Evolutionary conservation across 805 yeast species (phyloP).

Genomic region (Candida mattraensis): DNA sequence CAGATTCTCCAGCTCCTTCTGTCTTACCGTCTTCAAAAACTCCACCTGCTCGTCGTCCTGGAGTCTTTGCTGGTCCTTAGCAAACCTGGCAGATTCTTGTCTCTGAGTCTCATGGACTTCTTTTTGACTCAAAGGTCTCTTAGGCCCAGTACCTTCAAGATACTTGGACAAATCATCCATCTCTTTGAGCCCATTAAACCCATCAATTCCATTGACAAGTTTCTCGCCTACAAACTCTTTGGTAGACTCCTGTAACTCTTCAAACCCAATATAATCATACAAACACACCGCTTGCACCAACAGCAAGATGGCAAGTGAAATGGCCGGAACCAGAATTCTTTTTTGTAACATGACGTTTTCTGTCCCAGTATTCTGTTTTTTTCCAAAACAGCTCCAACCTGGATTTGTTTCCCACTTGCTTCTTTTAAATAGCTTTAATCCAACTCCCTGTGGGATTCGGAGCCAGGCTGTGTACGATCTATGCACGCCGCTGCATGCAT

Average conservation of each 20-base stretch:
- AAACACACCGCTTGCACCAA: slow-evolving; percentile 2
- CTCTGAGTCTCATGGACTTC: slow-evolving; percentile 3
- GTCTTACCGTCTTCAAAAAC: neutral
- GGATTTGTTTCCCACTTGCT: too few relatives aligned
- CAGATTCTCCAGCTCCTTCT: slow-evolving; percentile 2
- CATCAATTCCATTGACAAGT: slow-evolving; percentile 2
- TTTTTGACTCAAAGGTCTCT: too few relatives aligned
- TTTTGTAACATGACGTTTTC: too few relatives aligned
- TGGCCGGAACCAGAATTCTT: slow-evolving; percentile 4
- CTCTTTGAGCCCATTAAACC: slow-evolving; percentile 3
- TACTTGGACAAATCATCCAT: too few relatives aligned
- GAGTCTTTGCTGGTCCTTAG: slow-evolving; percentile 12
- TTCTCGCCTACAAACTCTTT: slow-evolving; percentile 4
- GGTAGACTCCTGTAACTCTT: slow-evolving; percentile 1
- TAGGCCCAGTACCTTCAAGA: too few relatives aligned
- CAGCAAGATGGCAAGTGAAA: slow-evolving; percentile 3
- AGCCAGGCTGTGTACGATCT: too few relatives aligned
- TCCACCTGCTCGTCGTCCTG: slow-evolving; percentile 12
- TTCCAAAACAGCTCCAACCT: too few relatives aligned
- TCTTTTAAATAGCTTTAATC: too few relatives aligned
- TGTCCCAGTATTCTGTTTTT: too few relatives aligned
- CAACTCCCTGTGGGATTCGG: too few relatives aligned
- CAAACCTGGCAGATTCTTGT: slow-evolving; percentile 9
- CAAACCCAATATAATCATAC: slow-evolving; percentile 3
- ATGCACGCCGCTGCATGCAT: too few relatives aligned